Evolutionary conservation across 306 rosid genomes (phyloP).

Genomic region (Ziziphus jujuba): DNA sequence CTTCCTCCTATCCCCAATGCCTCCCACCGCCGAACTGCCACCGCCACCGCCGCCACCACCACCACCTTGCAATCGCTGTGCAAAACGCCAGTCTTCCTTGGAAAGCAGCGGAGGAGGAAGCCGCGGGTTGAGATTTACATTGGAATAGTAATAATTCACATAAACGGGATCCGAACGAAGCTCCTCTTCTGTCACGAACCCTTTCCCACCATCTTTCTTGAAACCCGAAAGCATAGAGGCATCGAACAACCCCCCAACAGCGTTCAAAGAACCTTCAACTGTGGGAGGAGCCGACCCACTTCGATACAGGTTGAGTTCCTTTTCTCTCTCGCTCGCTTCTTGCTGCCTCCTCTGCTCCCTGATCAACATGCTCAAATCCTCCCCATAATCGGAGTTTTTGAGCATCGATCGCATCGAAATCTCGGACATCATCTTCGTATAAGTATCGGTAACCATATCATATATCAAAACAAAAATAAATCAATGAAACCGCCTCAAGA

Average conservation of each 20-base stretch:
- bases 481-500: conserved; percentile 31
- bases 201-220: conserved; percentile 31
- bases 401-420: conserved; percentile 72
- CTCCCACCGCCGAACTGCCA: conserved; percentile 36
- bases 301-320: conserved; percentile 62
- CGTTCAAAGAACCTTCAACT: conserved; percentile 72
- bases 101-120: conserved; percentile 52
- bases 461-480: neutral
- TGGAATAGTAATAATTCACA: conserved; percentile 43
- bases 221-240: conserved; percentile 35
- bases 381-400: conserved; percentile 46
- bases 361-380: conserved; percentile 61
- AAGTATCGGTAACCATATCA: conserved; percentile 65
- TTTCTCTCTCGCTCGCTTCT: conserved; percentile 53
- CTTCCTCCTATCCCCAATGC: conserved; percentile 44
- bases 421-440: conserved; percentile 68
- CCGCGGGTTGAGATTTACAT: conserved; percentile 52
- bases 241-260: conserved; percentile 61
- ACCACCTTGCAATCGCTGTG: conserved; percentile 47
- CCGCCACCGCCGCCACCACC: conserved; percentile 20
- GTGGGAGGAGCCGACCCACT: conserved; percentile 98
- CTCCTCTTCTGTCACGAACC: conserved; percentile 42
- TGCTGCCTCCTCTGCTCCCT: conserved; percentile 54
- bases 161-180: conserved; percentile 48
- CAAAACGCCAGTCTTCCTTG: conserved; percentile 55